These are phyloP conservation scores for Suhomyces wounanorum DNA, from an alignment of 1,139 yeast genomes.

Conservation along the genomic window DNA sequence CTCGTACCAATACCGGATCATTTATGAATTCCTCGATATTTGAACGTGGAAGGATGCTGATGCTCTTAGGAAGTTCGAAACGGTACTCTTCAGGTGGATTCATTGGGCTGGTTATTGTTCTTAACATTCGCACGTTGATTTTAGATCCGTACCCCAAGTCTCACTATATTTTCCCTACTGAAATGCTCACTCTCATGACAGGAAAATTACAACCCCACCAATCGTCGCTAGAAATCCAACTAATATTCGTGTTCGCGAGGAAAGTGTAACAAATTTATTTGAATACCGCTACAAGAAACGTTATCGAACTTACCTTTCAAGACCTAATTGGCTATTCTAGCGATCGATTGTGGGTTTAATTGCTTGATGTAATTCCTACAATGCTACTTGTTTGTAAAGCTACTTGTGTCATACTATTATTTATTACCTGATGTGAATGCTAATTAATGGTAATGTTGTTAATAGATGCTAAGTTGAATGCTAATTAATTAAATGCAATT, in stretches of 20 bases:
- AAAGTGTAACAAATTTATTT: too few relatives aligned
- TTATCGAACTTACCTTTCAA: too few relatives aligned
- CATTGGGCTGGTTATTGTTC: not conserved
- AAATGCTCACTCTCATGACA: not conserved
- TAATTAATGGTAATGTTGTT: not conserved
- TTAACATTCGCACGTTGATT: not conserved
- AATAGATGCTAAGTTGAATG: not conserved
- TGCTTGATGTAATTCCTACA: too few relatives aligned
- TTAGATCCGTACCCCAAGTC: not conserved
- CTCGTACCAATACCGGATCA: constrained; percentile 33
- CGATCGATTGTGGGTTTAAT: not conserved
- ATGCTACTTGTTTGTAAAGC: too few relatives aligned
- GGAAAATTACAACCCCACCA: too few relatives aligned
- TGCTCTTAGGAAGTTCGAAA: constrained; percentile 24
- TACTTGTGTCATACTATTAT: too few relatives aligned
- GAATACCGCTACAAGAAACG: too few relatives aligned
- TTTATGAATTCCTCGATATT: constrained; percentile 29
- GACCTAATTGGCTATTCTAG: not conserved
- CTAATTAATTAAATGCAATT: not conserved
- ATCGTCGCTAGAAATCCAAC: too few relatives aligned
- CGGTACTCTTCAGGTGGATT: not conserved
- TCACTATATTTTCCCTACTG: not conserved
- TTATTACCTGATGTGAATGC: not conserved
- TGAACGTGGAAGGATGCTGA: constrained; percentile 33
- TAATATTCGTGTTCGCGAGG: too few relatives aligned